Percentiles rank a stretch among this genome's conserved stretches.
Evolutionary conservation across 2,329 filamentous ascomycete genomes (phyloP).

Genomic region (Zalaria sp.): DNA sequence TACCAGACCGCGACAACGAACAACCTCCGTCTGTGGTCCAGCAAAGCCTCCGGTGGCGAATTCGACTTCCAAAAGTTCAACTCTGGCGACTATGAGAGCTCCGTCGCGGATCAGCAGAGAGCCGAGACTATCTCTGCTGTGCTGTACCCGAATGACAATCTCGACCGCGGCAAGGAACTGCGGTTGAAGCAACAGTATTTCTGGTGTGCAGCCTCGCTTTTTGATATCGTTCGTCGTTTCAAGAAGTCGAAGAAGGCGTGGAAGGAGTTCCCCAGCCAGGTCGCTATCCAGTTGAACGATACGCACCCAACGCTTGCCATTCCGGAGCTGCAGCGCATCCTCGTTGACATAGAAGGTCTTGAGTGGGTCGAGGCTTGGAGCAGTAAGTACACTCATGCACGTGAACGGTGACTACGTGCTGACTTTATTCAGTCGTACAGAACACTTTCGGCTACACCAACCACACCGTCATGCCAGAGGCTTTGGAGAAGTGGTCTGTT

Average conservation of each 20-base stretch:
- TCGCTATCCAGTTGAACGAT: conserved; percentile 96
- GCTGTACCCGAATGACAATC: conserved; percentile 92
- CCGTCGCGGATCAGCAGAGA: conserved; percentile 92
- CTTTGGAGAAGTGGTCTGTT: conserved; percentile 96
- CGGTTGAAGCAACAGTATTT: conserved; percentile 99
- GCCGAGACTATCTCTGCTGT: conserved; percentile 99
- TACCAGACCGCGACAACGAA: conserved; percentile 85
- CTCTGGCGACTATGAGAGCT: conserved; percentile 92
- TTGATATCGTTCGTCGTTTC: conserved; percentile 93
- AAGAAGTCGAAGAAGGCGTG: conserved; percentile 91
- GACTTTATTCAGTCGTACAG: conserved; percentile 26
- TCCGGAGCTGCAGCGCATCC: conserved; percentile 86
- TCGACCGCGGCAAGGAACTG: conserved; percentile 92
- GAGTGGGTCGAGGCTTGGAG: conserved; percentile 89
- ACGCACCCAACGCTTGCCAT: conserved; percentile 94
- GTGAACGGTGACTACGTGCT: conserved; percentile 7
- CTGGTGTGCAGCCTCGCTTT: conserved; percentile 93
- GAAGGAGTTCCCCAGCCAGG: conserved; percentile 84
- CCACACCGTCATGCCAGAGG: conserved; percentile 93
- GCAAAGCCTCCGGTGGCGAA: conserved; percentile 90
- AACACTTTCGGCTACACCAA: conserved; percentile 89
- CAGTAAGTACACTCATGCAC: conserved; percentile 35
- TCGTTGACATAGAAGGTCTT: conserved; percentile 77
- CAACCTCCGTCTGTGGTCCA: conserved; percentile 93
- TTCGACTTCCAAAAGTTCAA: conserved; percentile 99